Percentiles rank a stretch among this genome's conserved stretches.
Conservation (phyloP, 805 yeast species). For the Naumovozyma castellii region DNA sequence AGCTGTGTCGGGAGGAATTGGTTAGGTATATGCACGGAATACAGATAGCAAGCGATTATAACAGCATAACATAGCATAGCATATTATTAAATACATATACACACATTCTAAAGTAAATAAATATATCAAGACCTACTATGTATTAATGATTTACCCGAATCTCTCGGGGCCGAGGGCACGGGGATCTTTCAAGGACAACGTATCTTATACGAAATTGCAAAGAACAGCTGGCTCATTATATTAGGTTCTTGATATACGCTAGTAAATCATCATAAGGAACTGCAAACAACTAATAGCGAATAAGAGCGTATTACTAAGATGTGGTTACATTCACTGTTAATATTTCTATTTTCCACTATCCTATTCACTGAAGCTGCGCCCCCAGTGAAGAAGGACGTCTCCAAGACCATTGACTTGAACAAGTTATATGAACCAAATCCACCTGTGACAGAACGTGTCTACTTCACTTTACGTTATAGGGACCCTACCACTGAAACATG, state of each 20-base stretch:
- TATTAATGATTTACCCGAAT: too few relatives aligned
- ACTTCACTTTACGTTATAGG: conserved; percentile 20
- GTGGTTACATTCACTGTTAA: conserved; percentile 1
- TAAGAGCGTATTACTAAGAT: too few relatives aligned
- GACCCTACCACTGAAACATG: conserved; percentile 11
- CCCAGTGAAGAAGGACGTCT: background rate
- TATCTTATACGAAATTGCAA: too few relatives aligned
- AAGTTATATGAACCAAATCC: conserved; percentile 25
- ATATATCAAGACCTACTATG: too few relatives aligned
- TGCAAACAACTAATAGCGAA: too few relatives aligned
- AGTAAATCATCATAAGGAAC: too few relatives aligned
- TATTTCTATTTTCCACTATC: background rate
- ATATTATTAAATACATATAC: too few relatives aligned
- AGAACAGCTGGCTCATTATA: too few relatives aligned
- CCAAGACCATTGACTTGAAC: conserved; percentile 5
- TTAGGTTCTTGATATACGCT: too few relatives aligned
- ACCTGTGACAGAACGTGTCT: conserved; percentile 24
- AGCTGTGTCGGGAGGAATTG: conserved; percentile 30
- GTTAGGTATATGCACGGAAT: conserved; percentile 29
- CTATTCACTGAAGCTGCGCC: background rate
- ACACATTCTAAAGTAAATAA: too few relatives aligned
- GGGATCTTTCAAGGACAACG: too few relatives aligned
- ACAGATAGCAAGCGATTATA: conserved; percentile 1
- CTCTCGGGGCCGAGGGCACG: too few relatives aligned
- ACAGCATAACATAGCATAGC: background rate